A percentile compares a stretch with the other conserved stretches of the same genome.
phyloP scores from a whole-genome alignment of 305 asterid species.

The Withania somnifera region DNA sequence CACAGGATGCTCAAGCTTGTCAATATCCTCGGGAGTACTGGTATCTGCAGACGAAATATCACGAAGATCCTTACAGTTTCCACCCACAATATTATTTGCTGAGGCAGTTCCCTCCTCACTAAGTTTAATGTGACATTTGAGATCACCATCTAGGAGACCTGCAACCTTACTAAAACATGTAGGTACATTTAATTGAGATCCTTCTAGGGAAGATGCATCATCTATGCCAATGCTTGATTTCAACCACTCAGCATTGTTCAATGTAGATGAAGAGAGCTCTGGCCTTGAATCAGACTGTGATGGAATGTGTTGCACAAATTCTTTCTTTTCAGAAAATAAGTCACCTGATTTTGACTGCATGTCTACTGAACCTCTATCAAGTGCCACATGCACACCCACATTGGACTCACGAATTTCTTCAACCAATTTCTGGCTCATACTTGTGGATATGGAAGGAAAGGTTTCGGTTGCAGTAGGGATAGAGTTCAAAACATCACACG shows the following conservation, averaged over 20 bases:
- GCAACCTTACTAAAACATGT: slow-evolving; percentile 26
- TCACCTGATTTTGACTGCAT: not conserved
- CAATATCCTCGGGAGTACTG: not conserved
- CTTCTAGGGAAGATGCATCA: slow-evolving; percentile 18
- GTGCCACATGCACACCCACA: slow-evolving; percentile 12
- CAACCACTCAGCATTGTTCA: slow-evolving; percentile 9
- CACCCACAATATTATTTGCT: slow-evolving; percentile 11
- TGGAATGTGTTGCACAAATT: not conserved
- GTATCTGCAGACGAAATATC: not conserved
- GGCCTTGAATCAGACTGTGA: slow-evolving; percentile 6
- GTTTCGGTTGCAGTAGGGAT: slow-evolving; percentile 25
- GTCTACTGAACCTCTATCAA: slow-evolving; percentile 16
- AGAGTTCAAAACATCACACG: slow-evolving; percentile 20
- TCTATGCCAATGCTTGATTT: slow-evolving; percentile 15
- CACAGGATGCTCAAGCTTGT: not conserved
- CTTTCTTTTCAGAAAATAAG: not conserved
- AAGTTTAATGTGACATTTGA: slow-evolving; percentile 13
- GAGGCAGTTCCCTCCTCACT: slow-evolving; percentile 15
- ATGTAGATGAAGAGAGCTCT: slow-evolving; percentile 18
- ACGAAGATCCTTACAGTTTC: slow-evolving; percentile 11
- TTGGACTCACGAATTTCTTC: slow-evolving; percentile 18
- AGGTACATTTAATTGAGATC: slow-evolving; percentile 25
- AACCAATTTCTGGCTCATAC: slow-evolving; percentile 16
- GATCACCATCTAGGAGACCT: slow-evolving; percentile 19
- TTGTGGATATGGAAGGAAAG: slow-evolving; percentile 6